These are phyloP conservation scores for Obelidium mucronatum DNA, from an alignment of 192 early-diverging fungal species.

Conservation along the genomic window DNA sequence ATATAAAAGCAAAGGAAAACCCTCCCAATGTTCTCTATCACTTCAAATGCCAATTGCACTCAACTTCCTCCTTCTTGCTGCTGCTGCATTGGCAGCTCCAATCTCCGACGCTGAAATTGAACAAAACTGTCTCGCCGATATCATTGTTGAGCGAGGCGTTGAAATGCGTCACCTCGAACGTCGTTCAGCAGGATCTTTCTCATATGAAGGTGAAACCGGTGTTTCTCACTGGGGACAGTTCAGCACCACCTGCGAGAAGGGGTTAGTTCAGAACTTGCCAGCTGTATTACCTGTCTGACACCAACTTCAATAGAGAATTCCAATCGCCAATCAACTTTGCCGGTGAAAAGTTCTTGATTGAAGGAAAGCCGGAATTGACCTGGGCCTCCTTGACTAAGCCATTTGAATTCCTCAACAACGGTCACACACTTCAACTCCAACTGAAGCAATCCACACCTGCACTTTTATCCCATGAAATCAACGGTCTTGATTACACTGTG, in stretches of 20 bases:
- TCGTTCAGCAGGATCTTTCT: neutral
- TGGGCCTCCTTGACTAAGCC: neutral
- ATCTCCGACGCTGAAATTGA: too few relatives aligned
- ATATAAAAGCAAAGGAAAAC: too few relatives aligned
- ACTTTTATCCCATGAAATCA: constrained; percentile 29
- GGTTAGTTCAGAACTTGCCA: neutral
- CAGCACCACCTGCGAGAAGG: neutral
- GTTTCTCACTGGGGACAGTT: neutral
- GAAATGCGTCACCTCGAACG: neutral
- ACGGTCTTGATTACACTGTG: constrained; percentile 48
- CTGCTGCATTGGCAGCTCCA: neutral
- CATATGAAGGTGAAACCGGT: constrained; percentile 17
- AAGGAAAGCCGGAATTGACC: neutral
- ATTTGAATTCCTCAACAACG: constrained; percentile 43
- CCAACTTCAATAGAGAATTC: neutral
- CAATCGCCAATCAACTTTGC: constrained; percentile 66
- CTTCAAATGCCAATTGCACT: too few relatives aligned
- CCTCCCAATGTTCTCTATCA: too few relatives aligned
- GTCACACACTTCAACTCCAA: constrained; percentile 52
- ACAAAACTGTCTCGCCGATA: constrained; percentile 19
- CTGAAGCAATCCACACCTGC: neutral
- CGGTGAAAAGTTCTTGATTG: neutral
- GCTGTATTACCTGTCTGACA: neutral
- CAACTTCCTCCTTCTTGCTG: neutral
- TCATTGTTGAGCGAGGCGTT: neutral